Evolutionary conservation across 169 alveolate genomes (phyloP).

Genomic region (Plasmodium malariae): DNA sequence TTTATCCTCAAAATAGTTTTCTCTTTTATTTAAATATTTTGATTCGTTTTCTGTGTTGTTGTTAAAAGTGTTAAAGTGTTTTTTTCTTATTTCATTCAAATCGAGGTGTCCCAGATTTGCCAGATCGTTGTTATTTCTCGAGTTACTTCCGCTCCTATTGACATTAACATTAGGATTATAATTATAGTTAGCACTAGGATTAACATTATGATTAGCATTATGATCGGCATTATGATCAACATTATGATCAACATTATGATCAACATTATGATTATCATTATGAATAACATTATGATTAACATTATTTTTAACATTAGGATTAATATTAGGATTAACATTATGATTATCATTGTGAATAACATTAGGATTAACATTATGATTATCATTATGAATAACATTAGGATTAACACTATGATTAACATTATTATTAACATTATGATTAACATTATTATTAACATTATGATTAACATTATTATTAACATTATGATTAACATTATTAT

Average conservation of each 20-base stretch:
- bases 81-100: slow-evolving; percentile 37
- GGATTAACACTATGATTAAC: neutral
- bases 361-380: neutral
- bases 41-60: slow-evolving; percentile 21
- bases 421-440: neutral
- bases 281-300: neutral
- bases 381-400: neutral
- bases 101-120: slow-evolving; percentile 32
- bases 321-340: too few species aligned
- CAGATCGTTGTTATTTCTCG: slow-evolving; percentile 19
- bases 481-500: neutral
- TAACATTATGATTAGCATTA: neutral
- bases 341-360: neutral
- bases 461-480: neutral
- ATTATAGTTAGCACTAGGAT: neutral
- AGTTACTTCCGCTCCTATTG: neutral
- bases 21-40: slow-evolving; percentile 11
- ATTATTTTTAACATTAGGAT: neutral
- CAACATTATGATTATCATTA: neutral
- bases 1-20: slow-evolving; percentile 9
- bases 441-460: neutral
- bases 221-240: neutral
- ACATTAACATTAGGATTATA: neutral
- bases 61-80: slow-evolving; percentile 14
- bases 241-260: neutral